These are phyloP conservation scores for Pseudocohnilembus persalinus DNA, from an alignment of 169 alveolate genomes.

Conservation along the genomic window DNA sequence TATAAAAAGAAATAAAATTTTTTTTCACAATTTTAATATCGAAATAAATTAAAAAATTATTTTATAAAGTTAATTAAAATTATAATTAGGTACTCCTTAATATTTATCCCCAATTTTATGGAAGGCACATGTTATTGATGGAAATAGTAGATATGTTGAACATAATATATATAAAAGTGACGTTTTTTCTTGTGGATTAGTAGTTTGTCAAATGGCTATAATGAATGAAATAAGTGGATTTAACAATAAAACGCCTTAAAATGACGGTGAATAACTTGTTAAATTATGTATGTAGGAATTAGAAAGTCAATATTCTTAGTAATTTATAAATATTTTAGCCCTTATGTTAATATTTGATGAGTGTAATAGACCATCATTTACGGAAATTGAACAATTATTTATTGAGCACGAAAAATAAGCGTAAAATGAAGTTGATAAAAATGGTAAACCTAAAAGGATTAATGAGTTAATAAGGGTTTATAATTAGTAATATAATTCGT, in stretches of 20 bases:
- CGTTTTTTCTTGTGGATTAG: slow-evolving; percentile 82
- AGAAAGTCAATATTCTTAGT: slow-evolving; percentile 59
- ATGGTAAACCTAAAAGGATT: slow-evolving; percentile 36
- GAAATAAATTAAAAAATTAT: too few species aligned
- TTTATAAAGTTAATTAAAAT: slow-evolving; percentile 82
- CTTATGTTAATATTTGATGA: slow-evolving; percentile 82
- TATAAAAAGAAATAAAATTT: too few species aligned
- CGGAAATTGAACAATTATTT: slow-evolving; percentile 71
- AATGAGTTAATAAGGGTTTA: slow-evolving; percentile 40
- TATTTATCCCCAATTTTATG: slow-evolving; percentile 81
- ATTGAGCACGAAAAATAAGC: slow-evolving; percentile 61
- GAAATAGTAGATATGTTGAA: slow-evolving; percentile 74
- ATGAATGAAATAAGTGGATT: slow-evolving; percentile 84
- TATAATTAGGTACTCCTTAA: slow-evolving; percentile 87
- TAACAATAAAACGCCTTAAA: slow-evolving; percentile 66
- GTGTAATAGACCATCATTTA: slow-evolving; percentile 77
- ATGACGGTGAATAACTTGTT: slow-evolving; percentile 78
- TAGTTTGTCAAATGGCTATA: slow-evolving; percentile 72
- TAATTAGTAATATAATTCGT: slow-evolving; percentile 44
- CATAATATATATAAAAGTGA: slow-evolving; percentile 85
- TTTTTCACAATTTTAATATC: too few species aligned
- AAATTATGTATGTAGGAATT: slow-evolving; percentile 58
- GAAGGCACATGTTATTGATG: slow-evolving; percentile 84
- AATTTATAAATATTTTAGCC: slow-evolving; percentile 62
- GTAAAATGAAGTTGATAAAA: slow-evolving; percentile 41